phyloP scores from a whole-genome alignment of 306 rosid species.

The Astragalus membranaceus region DNA sequence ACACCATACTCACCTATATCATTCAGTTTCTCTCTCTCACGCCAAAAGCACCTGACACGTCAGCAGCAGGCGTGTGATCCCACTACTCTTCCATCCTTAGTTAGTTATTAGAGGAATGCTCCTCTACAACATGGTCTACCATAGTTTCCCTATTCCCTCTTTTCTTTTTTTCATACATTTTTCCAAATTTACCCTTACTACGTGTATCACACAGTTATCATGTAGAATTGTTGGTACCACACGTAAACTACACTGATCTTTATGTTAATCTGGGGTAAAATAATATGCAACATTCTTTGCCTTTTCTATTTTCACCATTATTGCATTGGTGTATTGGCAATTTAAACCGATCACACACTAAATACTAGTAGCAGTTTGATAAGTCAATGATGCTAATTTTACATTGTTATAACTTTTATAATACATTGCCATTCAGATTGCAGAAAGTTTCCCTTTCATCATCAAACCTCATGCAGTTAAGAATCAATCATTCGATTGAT shows the following conservation, averaged over 20 bases:
- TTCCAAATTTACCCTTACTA: too few species aligned
- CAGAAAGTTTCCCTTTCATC: background rate
- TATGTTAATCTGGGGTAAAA: conserved; percentile 7
- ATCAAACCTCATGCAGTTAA: background rate
- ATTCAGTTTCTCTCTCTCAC: too few species aligned
- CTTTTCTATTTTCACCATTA: conserved; percentile 16
- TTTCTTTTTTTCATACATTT: too few species aligned
- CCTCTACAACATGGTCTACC: too few species aligned
- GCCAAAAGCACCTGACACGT: too few species aligned
- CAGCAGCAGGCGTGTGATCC: too few species aligned
- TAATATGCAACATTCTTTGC: background rate
- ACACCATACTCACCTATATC: too few species aligned
- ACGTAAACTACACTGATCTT: conserved; percentile 11
- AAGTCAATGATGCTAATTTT: conserved; percentile 6
- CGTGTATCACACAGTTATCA: too few species aligned
- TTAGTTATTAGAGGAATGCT: too few species aligned
- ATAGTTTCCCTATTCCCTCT: too few species aligned
- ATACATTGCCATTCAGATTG: conserved; percentile 1
- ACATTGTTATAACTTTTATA: background rate
- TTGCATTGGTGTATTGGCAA: background rate
- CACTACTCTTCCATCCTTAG: too few species aligned
- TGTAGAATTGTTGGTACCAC: background rate
- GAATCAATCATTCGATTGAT: conserved; percentile 15
- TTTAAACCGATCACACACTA: background rate
- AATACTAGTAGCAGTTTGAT: background rate